These are phyloP conservation scores for Echites panduratus DNA, from an alignment of 257 asterid genomes.

Conservation along the genomic window DNA sequence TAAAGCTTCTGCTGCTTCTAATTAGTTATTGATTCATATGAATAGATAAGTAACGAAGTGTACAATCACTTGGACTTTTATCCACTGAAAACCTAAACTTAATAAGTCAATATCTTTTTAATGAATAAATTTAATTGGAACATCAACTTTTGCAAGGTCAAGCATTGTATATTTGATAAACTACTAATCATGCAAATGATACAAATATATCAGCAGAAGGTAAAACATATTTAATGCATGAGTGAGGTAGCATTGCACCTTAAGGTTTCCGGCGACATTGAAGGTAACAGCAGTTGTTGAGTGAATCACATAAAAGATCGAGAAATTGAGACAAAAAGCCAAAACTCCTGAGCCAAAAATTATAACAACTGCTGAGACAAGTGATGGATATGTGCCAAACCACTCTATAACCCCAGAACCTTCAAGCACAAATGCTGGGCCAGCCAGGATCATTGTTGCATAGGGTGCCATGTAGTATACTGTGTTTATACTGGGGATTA, in stretches of 20 bases:
- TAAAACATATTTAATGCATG: neutral
- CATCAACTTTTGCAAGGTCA: neutral
- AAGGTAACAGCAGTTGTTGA: constrained; percentile 97
- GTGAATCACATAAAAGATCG: constrained; percentile 92
- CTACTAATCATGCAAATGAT: neutral
- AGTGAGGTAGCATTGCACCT: constrained; percentile 38
- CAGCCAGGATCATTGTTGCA: constrained; percentile 85
- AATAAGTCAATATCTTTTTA: neutral
- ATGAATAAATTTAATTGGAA: neutral
- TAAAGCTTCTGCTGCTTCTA: neutral
- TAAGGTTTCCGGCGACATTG: constrained; percentile 96
- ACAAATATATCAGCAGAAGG: neutral
- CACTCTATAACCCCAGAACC: constrained; percentile 71
- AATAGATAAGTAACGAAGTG: neutral
- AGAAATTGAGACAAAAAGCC: constrained; percentile 91
- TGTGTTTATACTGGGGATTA: constrained; percentile 69
- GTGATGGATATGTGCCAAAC: constrained; percentile 53
- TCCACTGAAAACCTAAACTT: neutral
- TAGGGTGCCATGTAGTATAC: constrained; percentile 96
- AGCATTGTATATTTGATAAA: neutral
- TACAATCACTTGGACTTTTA: neutral
- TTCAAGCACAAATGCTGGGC: constrained; percentile 79
- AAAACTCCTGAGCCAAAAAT: constrained; percentile 82
- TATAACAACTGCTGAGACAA: constrained; percentile 54
- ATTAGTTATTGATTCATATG: neutral